Base-by-base conservation (phyloP, 2,329 filamentous ascomycete species). In the Aureobasidium leucospermi region DNA sequence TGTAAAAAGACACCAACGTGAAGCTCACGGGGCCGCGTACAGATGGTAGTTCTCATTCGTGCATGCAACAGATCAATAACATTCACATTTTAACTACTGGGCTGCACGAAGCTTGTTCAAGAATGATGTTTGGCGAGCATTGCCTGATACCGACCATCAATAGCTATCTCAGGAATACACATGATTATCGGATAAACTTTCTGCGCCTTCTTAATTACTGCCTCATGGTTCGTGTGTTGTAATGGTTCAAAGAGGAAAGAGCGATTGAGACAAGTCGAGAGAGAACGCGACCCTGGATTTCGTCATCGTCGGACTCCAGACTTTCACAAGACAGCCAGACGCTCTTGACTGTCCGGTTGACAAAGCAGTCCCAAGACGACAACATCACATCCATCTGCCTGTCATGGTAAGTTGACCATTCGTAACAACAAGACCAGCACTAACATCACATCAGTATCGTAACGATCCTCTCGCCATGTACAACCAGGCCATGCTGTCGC, bases 391-490 rank as follows among this genome's bases (percentile, higher is more conserved):
- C n/a, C 29, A 32, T 16, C 4, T 34, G 23, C n/a, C 39, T 7
- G n/a, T 6, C 51, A 56, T 56, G 49, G 49, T 53, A 43, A 19
- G 49, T n/a, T 16, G 15, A 31, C 34, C 5, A 29, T 53, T 6
- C 3, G 39, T 13, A 16, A 15, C 5, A 11, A 7, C 28, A 19
- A 7, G 6, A 6, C 4, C 13, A 4, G 1, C 1, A 28, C 59
- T 61, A 43, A 19, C 49, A 49, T 7, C 31, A 6, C 38, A 41
- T 4, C 58, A 78, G 75, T 78, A 74, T 71, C 71, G 76, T 64
- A 78, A 82, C 63, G 81, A 79, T 59, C 75, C 75, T 47, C 78
- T 80, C 73, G 72, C 78, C 60, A 78, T 83, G 69, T 79, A 83
- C 62, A 78, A 81, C 62, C 73, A 76, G 13, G 76, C 78, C 61